These are phyloP conservation scores for Symbiodinium pilosum DNA, from an alignment of 73 alveolate genomes.

Conservation along the genomic window DNA sequence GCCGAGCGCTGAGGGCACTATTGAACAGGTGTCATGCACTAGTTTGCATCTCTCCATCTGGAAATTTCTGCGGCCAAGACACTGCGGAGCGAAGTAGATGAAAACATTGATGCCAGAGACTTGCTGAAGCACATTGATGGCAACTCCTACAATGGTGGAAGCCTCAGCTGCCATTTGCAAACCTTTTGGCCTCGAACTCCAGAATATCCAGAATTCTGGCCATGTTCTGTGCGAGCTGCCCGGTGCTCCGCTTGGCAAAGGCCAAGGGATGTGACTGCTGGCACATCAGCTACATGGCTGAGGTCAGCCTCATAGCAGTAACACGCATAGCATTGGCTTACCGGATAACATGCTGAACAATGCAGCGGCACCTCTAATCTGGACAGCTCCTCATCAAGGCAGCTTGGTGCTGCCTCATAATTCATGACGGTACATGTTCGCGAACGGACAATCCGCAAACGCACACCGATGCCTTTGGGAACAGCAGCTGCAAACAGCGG, in stretches of 20 bases:
- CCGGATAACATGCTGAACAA: too few relatives aligned
- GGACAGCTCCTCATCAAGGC: neutral
- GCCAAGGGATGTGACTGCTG: neutral
- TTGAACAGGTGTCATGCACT: too few relatives aligned
- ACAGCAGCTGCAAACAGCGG: neutral
- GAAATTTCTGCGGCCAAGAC: neutral
- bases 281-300: neutral
- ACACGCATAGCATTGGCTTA: too few relatives aligned
- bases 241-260: neutral
- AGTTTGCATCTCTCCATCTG: too few relatives aligned
- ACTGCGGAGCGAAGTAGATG: conserved; percentile 50
- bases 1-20: too few relatives aligned
- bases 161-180: neutral
- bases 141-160: conserved; percentile 57
- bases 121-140: conserved; percentile 84
- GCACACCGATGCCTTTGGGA: neutral
- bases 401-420: neutral
- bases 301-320: neutral
- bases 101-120: conserved; percentile 89
- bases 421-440: too few relatives aligned
- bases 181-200: neutral
- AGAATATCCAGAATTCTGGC: too few relatives aligned
- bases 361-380: neutral
- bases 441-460: too few relatives aligned
- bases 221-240: neutral